A percentile compares a stretch with the other conserved stretches of the same genome.
Conservation (phyloP, 805 yeast species). For the Wickerhamomyces strasburgensis region DNA sequence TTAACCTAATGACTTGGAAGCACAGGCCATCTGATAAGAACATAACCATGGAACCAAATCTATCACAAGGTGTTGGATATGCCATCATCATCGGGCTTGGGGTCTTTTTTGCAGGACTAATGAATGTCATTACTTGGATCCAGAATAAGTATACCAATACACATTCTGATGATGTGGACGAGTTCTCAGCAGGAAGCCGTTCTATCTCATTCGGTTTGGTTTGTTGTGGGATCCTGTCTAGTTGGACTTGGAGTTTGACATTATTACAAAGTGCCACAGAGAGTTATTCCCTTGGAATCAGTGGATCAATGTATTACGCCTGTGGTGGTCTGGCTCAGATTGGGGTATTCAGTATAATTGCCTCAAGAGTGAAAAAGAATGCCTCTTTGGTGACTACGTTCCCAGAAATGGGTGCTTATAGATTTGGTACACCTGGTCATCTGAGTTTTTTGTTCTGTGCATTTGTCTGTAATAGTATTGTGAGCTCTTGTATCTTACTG, state of each 20-base stretch:
- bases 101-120: slow-evolving; percentile 38
- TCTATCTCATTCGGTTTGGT: slow-evolving; percentile 38
- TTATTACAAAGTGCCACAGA: slow-evolving; percentile 28
- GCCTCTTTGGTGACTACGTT: slow-evolving; percentile 36
- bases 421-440: slow-evolving; percentile 39
- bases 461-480: slow-evolving; percentile 35
- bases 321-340: slow-evolving; percentile 23
- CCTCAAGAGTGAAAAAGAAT: slow-evolving; percentile 32
- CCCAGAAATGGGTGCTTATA: slow-evolving; percentile 35
- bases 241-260: slow-evolving; percentile 35
- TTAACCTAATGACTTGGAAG: too few species aligned
- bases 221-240: slow-evolving; percentile 38
- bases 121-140: slow-evolving; percentile 34
- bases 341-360: slow-evolving; percentile 32
- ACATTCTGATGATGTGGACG: slow-evolving; percentile 30
- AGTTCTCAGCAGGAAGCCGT: slow-evolving; percentile 42
- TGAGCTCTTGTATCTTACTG: slow-evolving; percentile 36
- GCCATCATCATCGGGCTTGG: slow-evolving; percentile 77
- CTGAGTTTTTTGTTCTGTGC: slow-evolving; percentile 35
- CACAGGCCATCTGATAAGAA: too few species aligned
- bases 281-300: slow-evolving; percentile 28
- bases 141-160: slow-evolving; percentile 31
- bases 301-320: slow-evolving; percentile 28
- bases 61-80: slow-evolving; percentile 72
- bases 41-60: slow-evolving; percentile 14